Evolutionary conservation across 1,139 yeast species (phyloP), one percentile per base, ranked within the genome.

Genomic region (Lodderomyces theae): DNA sequence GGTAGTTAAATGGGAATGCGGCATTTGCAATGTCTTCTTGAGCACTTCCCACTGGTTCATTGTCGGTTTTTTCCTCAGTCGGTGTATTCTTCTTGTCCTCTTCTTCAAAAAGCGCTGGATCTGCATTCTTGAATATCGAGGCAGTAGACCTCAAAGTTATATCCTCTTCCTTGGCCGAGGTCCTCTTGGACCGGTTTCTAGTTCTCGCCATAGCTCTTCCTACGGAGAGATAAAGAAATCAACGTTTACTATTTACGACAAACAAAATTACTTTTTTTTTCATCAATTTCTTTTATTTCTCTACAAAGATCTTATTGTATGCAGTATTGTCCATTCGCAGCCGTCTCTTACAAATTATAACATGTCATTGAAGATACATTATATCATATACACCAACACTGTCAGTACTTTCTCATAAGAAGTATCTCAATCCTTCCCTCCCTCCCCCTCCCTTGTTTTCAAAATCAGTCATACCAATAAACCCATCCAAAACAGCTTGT

Each of bases 391-490:
- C n/a, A n/a, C n/a, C n/a, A n/a, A n/a, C n/a, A n/a, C 26, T 23
- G 12, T 10, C 5, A 11, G 5, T 23, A 11, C 26, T 10, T 13
- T 22, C 5, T 33, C 17, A 40, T 17, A 37, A 32, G 13, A 35
- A 32, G 41, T 63, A 63, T 43, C 67, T 54, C 43, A 61, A 63
- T 10, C 64, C 64, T 15, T n/a, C n/a, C n/a, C n/a, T n/a, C n/a
- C n/a, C n/a, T n/a, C n/a, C n/a, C n/a, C n/a, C n/a, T n/a, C n/a
- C n/a, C n/a, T 42, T 44, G 43, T 64, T 63, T 47, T 64, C 64
- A 38, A 48, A 53, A 45, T 64, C 70, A 11, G 69, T 63, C 46
- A 51, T 42, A 39, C 63, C 69, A 42, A 58, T 57, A 47, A 63
- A 63, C 12, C 69, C 70, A 41, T 63, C 60, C 22, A 61, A 41